Evolutionary conservation across 2,329 filamentous ascomycete genomes (phyloP), one percentile per base, ranked within the genome.

Genomic region (Fusarium begoniae): DNA sequence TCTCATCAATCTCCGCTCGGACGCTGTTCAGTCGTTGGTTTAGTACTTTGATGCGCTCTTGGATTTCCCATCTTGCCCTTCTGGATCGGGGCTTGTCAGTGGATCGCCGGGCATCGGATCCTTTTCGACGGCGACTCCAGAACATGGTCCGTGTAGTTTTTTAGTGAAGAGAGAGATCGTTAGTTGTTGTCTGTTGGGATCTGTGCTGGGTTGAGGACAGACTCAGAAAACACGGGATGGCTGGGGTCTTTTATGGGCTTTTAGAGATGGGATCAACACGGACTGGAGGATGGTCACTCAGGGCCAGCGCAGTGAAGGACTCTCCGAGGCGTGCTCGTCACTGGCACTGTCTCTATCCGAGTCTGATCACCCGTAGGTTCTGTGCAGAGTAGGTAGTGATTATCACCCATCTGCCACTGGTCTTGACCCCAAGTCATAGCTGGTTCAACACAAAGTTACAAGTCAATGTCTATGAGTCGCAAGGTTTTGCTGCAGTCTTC

Each of bases 401-500:
- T 6, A 17, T 3, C 14, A 30, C 2, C 26, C 5, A 11, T n/a
- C 45, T 12, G 9, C 20, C 45, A 11, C 26, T 15, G 20, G 9
- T 3, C 13, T 28, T 0, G 28, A 28, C 8, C 3, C 2, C 13
- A 15, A 15, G 4, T 48, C 9, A 14, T 7, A 17, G 26, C 9
- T n/a, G 14, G 4, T 11, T 8, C 5, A 11, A 3, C 13, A 22
- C 26, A 8, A 30, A 48, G 14, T 30, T 20, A 7, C 5, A 48
- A 30, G 6, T 5, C 24, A 22, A 4, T 26, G 20, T 28, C 26
- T 22, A 4, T 22, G 4, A 1, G 4, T 48, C 15, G 11, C 6
- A 17, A 30, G 1, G 12, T 0, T 4, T 8, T n/a, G 7, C 4
- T 30, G 0, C 11, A 48, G 3, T 48, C 4, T 17, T 30, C 9